These are phyloP conservation scores for Aspergillus campestris DNA, from an alignment of 495 filamentous ascomycete genomes.

Conservation along the genomic window DNA sequence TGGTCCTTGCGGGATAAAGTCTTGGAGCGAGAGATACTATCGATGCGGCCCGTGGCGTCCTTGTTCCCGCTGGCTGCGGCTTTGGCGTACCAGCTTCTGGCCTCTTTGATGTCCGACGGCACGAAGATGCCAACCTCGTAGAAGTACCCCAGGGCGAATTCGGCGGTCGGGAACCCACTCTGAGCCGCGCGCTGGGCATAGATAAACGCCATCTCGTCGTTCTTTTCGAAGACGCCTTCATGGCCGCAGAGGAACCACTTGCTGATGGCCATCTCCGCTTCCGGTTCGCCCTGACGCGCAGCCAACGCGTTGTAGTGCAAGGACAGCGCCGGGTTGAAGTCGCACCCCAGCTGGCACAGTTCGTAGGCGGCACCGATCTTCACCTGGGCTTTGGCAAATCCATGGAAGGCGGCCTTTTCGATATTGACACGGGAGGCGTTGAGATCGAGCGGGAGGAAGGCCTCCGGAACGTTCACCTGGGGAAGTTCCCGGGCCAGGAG, in stretches of 20 bases:
- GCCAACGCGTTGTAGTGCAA: slow-evolving; percentile 95
- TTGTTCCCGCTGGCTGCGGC: slow-evolving; percentile 87
- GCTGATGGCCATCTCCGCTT: slow-evolving; percentile 93
- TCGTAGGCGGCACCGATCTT: slow-evolving; percentile 98
- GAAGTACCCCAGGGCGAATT: slow-evolving; percentile 97
- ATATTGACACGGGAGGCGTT: slow-evolving; percentile 75
- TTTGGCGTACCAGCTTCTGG: slow-evolving; percentile 82
- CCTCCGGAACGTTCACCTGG: slow-evolving; percentile 73
- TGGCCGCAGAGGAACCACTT: slow-evolving; percentile 98
- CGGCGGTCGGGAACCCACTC: slow-evolving; percentile 74
- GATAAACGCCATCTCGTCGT: slow-evolving; percentile 83
- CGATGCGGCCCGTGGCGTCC: slow-evolving; percentile 73
- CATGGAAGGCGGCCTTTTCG: slow-evolving; percentile 93
- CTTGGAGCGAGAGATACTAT: slow-evolving; percentile 77
- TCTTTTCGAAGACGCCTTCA: slow-evolving; percentile 85
- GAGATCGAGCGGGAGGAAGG: slow-evolving; percentile 64
- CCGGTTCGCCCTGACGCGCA: slow-evolving; percentile 76
- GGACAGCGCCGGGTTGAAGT: slow-evolving; percentile 87
- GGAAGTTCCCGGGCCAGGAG: slow-evolving; percentile 82
- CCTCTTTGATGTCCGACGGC: slow-evolving; percentile 70
- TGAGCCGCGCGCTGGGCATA: slow-evolving; percentile 83
- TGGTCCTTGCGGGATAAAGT: slow-evolving; percentile 85
- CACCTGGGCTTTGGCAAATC: slow-evolving; percentile 92
- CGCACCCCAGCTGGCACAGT: slow-evolving; percentile 83
- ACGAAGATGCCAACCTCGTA: slow-evolving; percentile 92